Evolutionary conservation across 2,329 filamentous ascomycete species (phyloP), one percentile per base, ranked within the genome.

Genomic region (Fusarium nodosum): DNA sequence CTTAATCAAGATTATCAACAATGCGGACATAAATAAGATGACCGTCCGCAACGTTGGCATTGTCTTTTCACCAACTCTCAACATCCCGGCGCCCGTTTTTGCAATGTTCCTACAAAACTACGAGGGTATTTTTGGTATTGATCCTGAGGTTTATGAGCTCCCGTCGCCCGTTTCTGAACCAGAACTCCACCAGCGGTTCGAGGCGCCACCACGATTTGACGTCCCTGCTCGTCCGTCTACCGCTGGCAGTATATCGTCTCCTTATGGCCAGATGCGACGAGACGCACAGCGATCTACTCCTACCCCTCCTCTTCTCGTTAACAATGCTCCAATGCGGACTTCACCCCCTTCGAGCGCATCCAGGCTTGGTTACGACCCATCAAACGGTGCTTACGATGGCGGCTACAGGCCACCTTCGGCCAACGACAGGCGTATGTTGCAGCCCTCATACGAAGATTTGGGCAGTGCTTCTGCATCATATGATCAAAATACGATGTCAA

Each of bases 31-130:
- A 66, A 99, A 99, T 83, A 98, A 97, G 85, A 99, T 99, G 96
- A 97, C 93, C 13, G 93, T 97, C 55, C 90, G 95, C 71, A 99
- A 99, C 76, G 93, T 99, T 56, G 95, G 96, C 69, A 98, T 99
- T 73, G 95, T 99, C 59, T 99, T 99, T 79, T 97, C 96, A 18
- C 96, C 96, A 1, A 98, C 96, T 0, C 86, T 99, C 56, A 98
- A 98, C 78, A 97, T 99, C 44, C 95, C 96, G 0, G 94, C 94
- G 0, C 94, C 95, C 0, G 91, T 99, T 13, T 97, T 99, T 78
- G 94, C 94, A 5, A 87, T 97, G 79, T 96, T 99, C 79, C 85
- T 99, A 60, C 94, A 96, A 69, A 94, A 98, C 75, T 97, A 93
- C 76, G 87, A 92, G 67, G 87, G 86, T 42, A 95, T 99, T 48